Conservation (phyloP, 108 stramenopile species). For the Conticribra guillardii region DNA sequence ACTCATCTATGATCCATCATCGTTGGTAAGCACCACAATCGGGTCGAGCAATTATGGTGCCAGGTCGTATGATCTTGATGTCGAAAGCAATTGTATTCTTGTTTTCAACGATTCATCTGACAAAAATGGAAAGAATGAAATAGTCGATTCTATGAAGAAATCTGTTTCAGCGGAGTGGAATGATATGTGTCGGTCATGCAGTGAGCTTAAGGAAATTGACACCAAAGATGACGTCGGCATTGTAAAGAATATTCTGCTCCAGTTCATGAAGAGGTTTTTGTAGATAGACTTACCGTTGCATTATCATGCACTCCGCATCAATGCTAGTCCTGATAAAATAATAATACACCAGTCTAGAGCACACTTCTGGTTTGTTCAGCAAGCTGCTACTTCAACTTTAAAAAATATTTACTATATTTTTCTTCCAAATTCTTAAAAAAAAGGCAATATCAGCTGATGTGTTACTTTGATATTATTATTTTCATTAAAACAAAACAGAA, state of each 20-base stretch:
- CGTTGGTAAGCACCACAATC: conserved; percentile 59
- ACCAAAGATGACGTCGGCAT: background rate
- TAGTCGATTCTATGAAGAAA: conserved; percentile 4
- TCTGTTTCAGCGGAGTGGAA: conserved; percentile 47
- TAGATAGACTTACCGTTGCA: conserved; percentile 8
- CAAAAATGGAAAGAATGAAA: background rate
- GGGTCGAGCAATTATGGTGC: conserved; percentile 86
- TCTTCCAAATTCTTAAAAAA: too few relatives aligned
- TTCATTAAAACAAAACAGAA: too few relatives aligned
- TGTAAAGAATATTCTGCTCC: conserved; percentile 23
- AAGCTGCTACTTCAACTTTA: too few relatives aligned
- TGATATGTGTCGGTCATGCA: conserved; percentile 35
- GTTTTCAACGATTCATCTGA: conserved; percentile 49
- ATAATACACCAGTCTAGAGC: background rate
- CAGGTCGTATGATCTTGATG: conserved; percentile 69
- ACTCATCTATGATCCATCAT: conserved; percentile 23
- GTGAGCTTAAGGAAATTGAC: conserved; percentile 7
- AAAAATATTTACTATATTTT: too few relatives aligned
- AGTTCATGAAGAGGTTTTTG: conserved; percentile 37
- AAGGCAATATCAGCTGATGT: too few relatives aligned
- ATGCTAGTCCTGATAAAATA: background rate
- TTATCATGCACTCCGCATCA: background rate
- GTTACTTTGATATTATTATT: too few relatives aligned
- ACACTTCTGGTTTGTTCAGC: too few relatives aligned
- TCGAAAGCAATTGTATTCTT: conserved; percentile 82